Evolutionary conservation across 495 filamentous ascomycete genomes (phyloP).

Genomic region (Parachaetomium inaequale): DNA sequence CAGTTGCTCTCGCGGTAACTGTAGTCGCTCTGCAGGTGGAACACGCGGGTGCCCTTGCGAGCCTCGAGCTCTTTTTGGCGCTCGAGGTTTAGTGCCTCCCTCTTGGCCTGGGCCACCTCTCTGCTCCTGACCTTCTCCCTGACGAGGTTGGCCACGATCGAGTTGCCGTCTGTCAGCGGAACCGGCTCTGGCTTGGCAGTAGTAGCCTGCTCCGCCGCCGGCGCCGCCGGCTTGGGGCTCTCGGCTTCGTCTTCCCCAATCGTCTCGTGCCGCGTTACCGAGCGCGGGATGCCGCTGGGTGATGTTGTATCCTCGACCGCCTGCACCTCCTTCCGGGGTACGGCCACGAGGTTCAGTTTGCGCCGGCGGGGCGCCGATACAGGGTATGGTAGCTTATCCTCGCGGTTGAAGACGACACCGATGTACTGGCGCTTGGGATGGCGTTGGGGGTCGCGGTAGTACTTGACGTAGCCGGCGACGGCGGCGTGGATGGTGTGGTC

Average conservation of each 20-base stretch:
- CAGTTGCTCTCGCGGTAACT: constrained; percentile 82
- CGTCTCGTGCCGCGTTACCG: constrained; percentile 36
- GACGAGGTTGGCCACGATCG: constrained; percentile 32
- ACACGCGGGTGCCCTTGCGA: constrained; percentile 36
- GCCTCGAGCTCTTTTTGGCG: constrained; percentile 22
- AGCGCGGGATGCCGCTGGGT: constrained; percentile 43
- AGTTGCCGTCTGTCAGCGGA: constrained; percentile 20
- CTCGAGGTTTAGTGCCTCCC: constrained; percentile 25
- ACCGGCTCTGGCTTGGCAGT: neutral
- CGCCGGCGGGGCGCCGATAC: constrained; percentile 62
- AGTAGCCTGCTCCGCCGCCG: neutral
- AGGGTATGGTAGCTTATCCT: constrained; percentile 69
- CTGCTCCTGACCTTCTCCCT: constrained; percentile 37
- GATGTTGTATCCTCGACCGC: constrained; percentile 28
- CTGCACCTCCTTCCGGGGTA: constrained; percentile 30
- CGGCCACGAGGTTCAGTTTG: constrained; percentile 64
- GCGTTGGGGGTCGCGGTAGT: constrained; percentile 78
- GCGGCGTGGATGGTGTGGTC: constrained; percentile 95
- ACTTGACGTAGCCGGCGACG: constrained; percentile 84
- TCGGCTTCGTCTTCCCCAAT: constrained; percentile 3
- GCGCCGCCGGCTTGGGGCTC: constrained; percentile 3
- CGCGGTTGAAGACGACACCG: constrained; percentile 78
- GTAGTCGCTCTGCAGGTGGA: constrained; percentile 63
- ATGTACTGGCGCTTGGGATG: constrained; percentile 88
- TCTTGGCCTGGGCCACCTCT: constrained; percentile 35